These are phyloP conservation scores for Candida parachauliodes DNA, from an alignment of 805 yeast genomes.

Conservation along the genomic window DNA sequence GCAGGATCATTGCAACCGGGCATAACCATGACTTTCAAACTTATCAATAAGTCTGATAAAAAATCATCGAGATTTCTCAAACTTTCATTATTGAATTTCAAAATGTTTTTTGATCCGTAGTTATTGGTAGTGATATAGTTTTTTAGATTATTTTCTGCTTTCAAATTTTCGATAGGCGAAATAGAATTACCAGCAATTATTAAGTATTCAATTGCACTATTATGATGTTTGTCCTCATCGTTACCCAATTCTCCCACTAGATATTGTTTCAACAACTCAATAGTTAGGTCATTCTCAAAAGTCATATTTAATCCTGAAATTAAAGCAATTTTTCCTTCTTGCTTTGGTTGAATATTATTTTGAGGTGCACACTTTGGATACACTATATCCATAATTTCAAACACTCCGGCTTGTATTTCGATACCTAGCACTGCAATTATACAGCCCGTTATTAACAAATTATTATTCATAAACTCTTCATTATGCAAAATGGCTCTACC, in stretches of 20 bases:
- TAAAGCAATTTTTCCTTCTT: conserved; percentile 53
- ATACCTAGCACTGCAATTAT: conserved; percentile 84
- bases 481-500: conserved; percentile 76
- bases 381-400: conserved; percentile 76
- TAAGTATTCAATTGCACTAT: conserved; percentile 43
- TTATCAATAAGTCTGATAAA: conserved; percentile 50
- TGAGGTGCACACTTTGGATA: conserved; percentile 69
- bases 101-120: conserved; percentile 50
- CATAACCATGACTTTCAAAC: conserved; percentile 71
- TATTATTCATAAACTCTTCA: conserved; percentile 50
- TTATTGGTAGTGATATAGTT: conserved; percentile 36
- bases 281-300: conserved; percentile 38
- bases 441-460: conserved; percentile 82
- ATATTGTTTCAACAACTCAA: conserved; percentile 64
- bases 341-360: conserved; percentile 21
- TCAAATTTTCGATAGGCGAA: conserved; percentile 21
- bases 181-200: conserved; percentile 75
- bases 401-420: conserved; percentile 78
- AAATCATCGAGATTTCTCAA: conserved; percentile 57
- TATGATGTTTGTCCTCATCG: conserved; percentile 18
- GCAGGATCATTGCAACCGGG: conserved; percentile 88
- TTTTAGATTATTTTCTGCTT: conserved; percentile 20
- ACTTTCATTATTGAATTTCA: conserved; percentile 48
- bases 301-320: conserved; percentile 71
- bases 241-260: conserved; percentile 66